These are phyloP conservation scores for Microcos paniculata DNA, from an alignment of 345 rosid species.

Conservation along the genomic window DNA sequence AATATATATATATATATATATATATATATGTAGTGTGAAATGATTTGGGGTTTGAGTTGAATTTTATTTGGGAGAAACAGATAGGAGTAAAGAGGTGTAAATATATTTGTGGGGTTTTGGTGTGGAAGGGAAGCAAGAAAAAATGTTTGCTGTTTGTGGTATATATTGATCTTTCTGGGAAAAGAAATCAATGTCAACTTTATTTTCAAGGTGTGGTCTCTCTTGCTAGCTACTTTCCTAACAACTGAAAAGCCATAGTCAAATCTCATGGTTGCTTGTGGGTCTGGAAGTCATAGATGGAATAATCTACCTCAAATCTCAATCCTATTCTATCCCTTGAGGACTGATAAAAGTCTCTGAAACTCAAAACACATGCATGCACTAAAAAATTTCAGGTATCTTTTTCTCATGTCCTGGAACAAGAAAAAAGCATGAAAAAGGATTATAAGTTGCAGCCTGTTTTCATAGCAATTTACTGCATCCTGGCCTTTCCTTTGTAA, in stretches of 20 bases:
- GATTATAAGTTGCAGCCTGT: not conserved
- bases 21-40: too few species aligned
- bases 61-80: too few species aligned
- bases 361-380: not conserved
- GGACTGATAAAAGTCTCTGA: not conserved
- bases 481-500: too few species aligned
- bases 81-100: too few species aligned
- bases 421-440: too few species aligned
- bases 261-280: not conserved
- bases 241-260: not conserved
- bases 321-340: not conserved
- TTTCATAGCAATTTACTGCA: not conserved
- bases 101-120: not conserved
- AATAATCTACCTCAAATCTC: not conserved
- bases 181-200: too few species aligned
- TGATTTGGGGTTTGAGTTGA: too few species aligned
- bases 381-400: not conserved
- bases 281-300: not conserved
- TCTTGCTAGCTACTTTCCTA: slow-evolving; percentile 3
- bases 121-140: not conserved
- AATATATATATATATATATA: too few species aligned
- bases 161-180: too few species aligned
- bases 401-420: not conserved
- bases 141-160: not conserved
- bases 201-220: not conserved